phyloP scores from a whole-genome alignment of 2,329 filamentous ascomycete genomes.

The Pseudocercospora eumusae region DNA sequence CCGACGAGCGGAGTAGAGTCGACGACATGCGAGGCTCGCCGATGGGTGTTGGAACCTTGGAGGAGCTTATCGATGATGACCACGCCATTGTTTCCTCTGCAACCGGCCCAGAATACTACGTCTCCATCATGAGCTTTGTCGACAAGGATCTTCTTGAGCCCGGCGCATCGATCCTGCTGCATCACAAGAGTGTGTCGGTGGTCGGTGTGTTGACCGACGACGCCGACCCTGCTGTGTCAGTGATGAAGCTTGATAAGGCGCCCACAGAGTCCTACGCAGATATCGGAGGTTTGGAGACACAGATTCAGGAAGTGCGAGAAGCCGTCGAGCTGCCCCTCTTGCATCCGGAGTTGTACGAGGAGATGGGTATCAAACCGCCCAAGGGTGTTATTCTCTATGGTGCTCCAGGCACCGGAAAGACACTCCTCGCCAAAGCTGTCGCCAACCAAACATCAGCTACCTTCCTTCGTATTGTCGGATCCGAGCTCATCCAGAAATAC shows the following conservation, averaged over 20 bases:
- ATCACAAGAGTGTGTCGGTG: constrained; percentile 97
- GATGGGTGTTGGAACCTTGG: constrained; percentile 2
- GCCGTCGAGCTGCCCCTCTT: constrained; percentile 93
- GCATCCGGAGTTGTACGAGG: constrained; percentile 96
- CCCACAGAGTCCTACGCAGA: constrained; percentile 98
- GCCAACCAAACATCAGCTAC: constrained; percentile 99
- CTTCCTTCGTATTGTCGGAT: constrained; percentile 94
- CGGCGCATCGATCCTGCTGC: constrained; percentile 88
- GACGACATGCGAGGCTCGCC: constrained; percentile 98
- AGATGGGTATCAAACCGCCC: constrained; percentile 99
- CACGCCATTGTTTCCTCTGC: constrained; percentile 78
- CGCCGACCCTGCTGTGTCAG: constrained; percentile 88
- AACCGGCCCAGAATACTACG: constrained; percentile 97
- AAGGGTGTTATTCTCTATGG: constrained; percentile 99
- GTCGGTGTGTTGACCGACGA: constrained; percentile 97
- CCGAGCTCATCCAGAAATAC: constrained; percentile 98
- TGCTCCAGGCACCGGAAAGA: constrained; percentile 95
- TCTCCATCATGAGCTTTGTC: constrained; percentile 99
- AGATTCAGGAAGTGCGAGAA: constrained; percentile 97
- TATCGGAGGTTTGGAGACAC: constrained; percentile 90
- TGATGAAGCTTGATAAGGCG: constrained; percentile 99
- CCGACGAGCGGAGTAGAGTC: constrained; percentile 89
- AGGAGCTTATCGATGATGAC: constrained; percentile 8
- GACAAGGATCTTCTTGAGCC: constrained; percentile 98
- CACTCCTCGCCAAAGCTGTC: constrained; percentile 90